Conservation (phyloP, 176 grass and related monocot species). For the Oryza coarctata region DNA sequence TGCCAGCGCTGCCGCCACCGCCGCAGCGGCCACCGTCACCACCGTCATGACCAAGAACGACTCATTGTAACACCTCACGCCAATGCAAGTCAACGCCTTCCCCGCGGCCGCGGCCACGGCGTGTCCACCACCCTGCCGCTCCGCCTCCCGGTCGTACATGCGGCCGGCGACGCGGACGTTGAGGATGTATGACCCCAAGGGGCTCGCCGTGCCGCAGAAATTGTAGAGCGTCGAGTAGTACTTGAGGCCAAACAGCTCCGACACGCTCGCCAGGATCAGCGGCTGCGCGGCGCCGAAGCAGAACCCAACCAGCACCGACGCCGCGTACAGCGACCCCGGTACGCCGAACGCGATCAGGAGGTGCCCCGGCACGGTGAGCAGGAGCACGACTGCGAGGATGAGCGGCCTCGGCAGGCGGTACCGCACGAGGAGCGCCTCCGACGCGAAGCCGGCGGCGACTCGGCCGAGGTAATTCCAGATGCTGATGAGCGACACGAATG, state of each 20-base stretch:
- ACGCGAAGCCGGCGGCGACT: conserved; percentile 39
- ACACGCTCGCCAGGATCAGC: conserved; percentile 39
- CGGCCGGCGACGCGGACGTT: conserved; percentile 51
- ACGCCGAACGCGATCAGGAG: conserved; percentile 45
- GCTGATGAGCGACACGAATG: conserved; percentile 54
- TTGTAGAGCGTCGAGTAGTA: conserved; percentile 60
- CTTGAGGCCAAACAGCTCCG: conserved; percentile 53
- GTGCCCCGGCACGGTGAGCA: conserved; percentile 28
- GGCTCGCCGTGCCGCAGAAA: conserved; percentile 23
- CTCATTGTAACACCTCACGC: conserved; percentile 36
- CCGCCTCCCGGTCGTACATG: conserved; percentile 50
- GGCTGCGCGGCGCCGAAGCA: conserved; percentile 49
- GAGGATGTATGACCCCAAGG: conserved; percentile 46
- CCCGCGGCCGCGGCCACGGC: not conserved
- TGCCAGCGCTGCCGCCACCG: conserved; percentile 19
- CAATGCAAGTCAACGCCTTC: conserved; percentile 37
- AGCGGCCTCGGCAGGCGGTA: conserved; percentile 34
- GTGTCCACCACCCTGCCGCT: not conserved
- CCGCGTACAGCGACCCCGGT: conserved; percentile 32
- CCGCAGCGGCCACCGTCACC: conserved; percentile 19
- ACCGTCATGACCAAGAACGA: conserved; percentile 42
- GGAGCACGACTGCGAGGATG: conserved; percentile 15
- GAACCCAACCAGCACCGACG: conserved; percentile 42
- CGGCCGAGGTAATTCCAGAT: conserved; percentile 61
- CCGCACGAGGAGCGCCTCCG: conserved; percentile 21